phyloP scores from a whole-genome alignment of 1,284 basidiomycete genomes.

The Ustilago nuda region DNA sequence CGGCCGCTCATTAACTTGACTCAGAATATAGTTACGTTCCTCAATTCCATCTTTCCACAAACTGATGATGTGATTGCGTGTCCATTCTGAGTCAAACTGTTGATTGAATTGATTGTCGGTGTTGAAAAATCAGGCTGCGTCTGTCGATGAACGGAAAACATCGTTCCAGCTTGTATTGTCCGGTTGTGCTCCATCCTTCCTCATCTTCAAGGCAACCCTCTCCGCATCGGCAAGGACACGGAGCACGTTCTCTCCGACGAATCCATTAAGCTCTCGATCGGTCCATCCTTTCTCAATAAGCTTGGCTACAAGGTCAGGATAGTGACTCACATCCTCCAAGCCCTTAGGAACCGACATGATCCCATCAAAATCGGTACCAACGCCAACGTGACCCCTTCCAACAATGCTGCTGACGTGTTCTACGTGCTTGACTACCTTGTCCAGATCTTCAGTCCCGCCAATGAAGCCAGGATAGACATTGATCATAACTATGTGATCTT shows the following conservation, averaged over 20 bases:
- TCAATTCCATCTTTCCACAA: conserved; percentile 1
- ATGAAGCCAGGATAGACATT: conserved; percentile 51
- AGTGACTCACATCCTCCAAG: conserved; percentile 41
- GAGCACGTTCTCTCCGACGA: conserved; percentile 46
- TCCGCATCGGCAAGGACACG: conserved; percentile 40
- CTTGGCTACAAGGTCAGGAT: conserved; percentile 36
- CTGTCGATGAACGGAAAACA: conserved; percentile 17
- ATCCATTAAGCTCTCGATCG: conserved; percentile 35
- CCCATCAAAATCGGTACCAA: conserved; percentile 54
- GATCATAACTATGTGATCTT: conserved; percentile 50
- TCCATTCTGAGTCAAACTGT: too few species aligned
- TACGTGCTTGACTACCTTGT: conserved; percentile 35
- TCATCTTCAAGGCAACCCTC: conserved; percentile 27
- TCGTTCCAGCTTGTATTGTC: conserved; percentile 47
- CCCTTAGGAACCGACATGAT: conserved; percentile 35
- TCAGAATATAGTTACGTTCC: background rate
- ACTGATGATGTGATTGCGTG: background rate
- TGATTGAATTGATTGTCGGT: too few species aligned
- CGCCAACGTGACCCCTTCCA: conserved; percentile 38
- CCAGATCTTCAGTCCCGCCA: conserved; percentile 42
- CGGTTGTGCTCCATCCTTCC: conserved; percentile 23
- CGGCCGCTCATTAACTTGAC: background rate
- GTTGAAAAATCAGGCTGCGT: background rate
- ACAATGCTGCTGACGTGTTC: conserved; percentile 35
- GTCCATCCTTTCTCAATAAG: conserved; percentile 40